Conservation (phyloP, 495 filamentous ascomycete species). For the Cercophora samala region DNA sequence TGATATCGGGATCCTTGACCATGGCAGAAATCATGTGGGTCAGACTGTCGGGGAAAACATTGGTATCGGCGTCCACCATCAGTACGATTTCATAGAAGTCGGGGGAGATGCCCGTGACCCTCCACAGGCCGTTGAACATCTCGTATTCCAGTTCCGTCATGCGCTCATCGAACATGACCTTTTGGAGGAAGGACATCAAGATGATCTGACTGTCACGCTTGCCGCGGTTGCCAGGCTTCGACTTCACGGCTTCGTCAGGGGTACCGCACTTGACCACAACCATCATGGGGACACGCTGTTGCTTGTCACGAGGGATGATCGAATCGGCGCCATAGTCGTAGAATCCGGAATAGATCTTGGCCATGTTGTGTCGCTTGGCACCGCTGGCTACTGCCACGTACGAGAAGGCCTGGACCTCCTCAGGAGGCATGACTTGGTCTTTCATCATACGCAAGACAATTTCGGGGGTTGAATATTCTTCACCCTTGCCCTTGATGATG, state of each 20-base stretch:
- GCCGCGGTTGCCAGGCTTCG: slow-evolving; percentile 94
- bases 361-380: slow-evolving; percentile 98
- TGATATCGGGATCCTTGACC: slow-evolving; percentile 98
- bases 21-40: slow-evolving; percentile 99
- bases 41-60: slow-evolving; percentile 95
- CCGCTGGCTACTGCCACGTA: slow-evolving; percentile 97
- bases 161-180: slow-evolving; percentile 99
- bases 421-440: slow-evolving; percentile 72
- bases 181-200: slow-evolving; percentile 98
- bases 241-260: slow-evolving; percentile 70
- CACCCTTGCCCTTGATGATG: slow-evolving; percentile 94
- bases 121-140: slow-evolving; percentile 99
- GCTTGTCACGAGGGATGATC: slow-evolving; percentile 75
- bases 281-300: slow-evolving; percentile 99
- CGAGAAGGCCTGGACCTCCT: slow-evolving; percentile 83
- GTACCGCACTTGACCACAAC: slow-evolving; percentile 95
- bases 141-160: slow-evolving; percentile 99
- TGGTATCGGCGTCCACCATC: slow-evolving; percentile 99
- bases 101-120: slow-evolving; percentile 93
- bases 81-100: slow-evolving; percentile 97
- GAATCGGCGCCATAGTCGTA: slow-evolving; percentile 91
- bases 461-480: slow-evolving; percentile 83
- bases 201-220: slow-evolving; percentile 99
- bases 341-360: slow-evolving; percentile 95
- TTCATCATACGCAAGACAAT: slow-evolving; percentile 91